phyloP scores from a whole-genome alignment of 2,329 filamentous ascomycete genomes.

The Epichloe baconii region DNA sequence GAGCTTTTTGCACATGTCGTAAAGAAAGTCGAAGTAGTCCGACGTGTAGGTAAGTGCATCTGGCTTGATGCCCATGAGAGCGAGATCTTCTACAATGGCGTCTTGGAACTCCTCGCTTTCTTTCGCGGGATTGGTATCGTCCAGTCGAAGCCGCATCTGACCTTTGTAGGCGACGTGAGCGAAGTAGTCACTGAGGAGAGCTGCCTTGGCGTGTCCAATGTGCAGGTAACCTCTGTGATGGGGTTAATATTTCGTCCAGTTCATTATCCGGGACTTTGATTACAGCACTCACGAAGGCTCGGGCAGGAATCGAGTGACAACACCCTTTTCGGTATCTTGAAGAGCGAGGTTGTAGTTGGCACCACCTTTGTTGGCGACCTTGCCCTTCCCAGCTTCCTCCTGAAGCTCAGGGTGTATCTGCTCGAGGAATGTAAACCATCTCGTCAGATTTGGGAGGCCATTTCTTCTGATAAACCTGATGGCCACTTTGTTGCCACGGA shows the following conservation, averaged over 20 bases:
- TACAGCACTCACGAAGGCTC: slow-evolving; percentile 62
- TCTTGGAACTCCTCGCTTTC: slow-evolving; percentile 96
- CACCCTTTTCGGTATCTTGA: slow-evolving; percentile 72
- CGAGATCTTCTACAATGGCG: slow-evolving; percentile 81
- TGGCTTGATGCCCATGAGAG: slow-evolving; percentile 81
- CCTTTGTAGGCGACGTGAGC: slow-evolving; percentile 88
- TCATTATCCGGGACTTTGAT: background rate
- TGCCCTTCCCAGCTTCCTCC: slow-evolving; percentile 52
- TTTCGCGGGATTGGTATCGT: slow-evolving; percentile 95
- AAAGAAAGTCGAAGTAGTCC: slow-evolving; percentile 89
- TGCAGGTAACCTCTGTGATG: slow-evolving; percentile 64
- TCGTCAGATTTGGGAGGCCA: slow-evolving; percentile 58
- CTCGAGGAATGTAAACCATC: slow-evolving; percentile 84
- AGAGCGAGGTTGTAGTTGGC: slow-evolving; percentile 83
- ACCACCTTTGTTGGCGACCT: slow-evolving; percentile 65
- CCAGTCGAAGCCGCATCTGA: slow-evolving; percentile 80
- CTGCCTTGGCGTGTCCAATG: slow-evolving; percentile 91
- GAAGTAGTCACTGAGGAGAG: slow-evolving; percentile 91
- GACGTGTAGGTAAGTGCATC: slow-evolving; percentile 82
- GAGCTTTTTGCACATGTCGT: slow-evolving; percentile 71
- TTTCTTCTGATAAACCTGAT: slow-evolving; percentile 70
- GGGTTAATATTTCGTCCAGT: slow-evolving; percentile 4
- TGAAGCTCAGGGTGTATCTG: slow-evolving; percentile 66
- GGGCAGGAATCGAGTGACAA: slow-evolving; percentile 84
- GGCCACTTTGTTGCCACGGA: slow-evolving; percentile 76